Evolutionary conservation across 495 filamentous ascomycete genomes (phyloP).

Genomic region (Aspergillus bertholletiae): DNA sequence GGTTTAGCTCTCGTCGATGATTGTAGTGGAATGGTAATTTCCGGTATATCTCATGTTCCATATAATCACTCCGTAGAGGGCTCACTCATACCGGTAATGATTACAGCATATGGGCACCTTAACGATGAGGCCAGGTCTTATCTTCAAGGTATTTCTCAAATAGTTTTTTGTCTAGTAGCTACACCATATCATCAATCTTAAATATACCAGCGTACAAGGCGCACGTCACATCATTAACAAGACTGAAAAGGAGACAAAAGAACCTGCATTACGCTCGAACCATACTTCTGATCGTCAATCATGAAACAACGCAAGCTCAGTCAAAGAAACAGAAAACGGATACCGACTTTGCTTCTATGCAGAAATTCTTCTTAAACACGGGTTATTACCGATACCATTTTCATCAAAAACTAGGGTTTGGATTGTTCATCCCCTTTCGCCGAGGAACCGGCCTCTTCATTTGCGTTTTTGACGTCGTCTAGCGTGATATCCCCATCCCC

Average conservation of each 20-base stretch:
- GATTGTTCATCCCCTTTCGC: conserved; percentile 1
- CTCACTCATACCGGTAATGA: not conserved
- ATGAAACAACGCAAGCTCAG: conserved; percentile 16
- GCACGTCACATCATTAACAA: not conserved
- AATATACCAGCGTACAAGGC: not conserved
- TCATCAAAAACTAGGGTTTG: not conserved
- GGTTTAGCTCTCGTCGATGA: no score
- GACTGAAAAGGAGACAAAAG: not conserved
- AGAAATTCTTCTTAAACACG: not conserved
- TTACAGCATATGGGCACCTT: not conserved
- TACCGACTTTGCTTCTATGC: no score
- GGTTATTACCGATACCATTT: not conserved
- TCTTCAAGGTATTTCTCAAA: not conserved
- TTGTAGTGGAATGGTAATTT: no score
- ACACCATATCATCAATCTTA: not conserved
- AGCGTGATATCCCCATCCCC: conserved; percentile 43
- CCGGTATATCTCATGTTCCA: no score
- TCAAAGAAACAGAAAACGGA: conserved; percentile 2
- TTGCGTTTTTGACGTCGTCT: conserved; percentile 24
- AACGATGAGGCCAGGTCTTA: not conserved
- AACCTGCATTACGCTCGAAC: not conserved
- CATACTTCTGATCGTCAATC: conserved; percentile 27
- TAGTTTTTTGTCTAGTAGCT: not conserved
- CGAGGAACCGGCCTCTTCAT: not conserved
- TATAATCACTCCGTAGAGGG: no score